Percentiles rank a stretch among this genome's conserved stretches.
These are phyloP conservation scores for Naganishia kalamii DNA, from an alignment of 768 basidiomycete species.

Conservation along the genomic window DNA sequence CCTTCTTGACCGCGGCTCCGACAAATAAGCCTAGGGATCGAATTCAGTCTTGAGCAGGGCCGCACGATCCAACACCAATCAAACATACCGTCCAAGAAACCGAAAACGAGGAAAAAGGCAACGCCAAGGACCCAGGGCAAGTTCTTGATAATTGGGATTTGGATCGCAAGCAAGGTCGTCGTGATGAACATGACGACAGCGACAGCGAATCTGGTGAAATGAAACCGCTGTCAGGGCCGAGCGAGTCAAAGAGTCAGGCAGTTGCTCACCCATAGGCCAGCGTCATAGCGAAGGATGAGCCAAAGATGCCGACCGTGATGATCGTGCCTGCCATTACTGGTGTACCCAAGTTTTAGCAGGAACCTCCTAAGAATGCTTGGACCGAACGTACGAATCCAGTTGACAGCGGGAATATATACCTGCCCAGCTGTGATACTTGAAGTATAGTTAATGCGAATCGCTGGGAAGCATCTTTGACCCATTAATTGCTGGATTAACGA, in stretches of 20 bases:
- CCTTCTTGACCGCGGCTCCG: conserved; percentile 52
- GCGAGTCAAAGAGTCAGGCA: neutral
- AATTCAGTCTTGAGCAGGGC: too few species aligned
- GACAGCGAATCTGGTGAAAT: conserved; percentile 49
- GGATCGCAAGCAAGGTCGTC: conserved; percentile 55
- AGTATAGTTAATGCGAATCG: conserved; percentile 57
- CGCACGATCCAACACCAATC: too few species aligned
- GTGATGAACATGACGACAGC: conserved; percentile 64
- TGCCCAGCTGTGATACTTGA: conserved; percentile 60
- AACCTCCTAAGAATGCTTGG: neutral
- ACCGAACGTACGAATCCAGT: conserved; percentile 51
- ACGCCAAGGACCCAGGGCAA: conserved; percentile 51
- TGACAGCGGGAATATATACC: conserved; percentile 61
- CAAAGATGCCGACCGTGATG: conserved; percentile 57
- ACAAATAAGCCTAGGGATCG: conserved; percentile 53
- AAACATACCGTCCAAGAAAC: conserved; percentile 57
- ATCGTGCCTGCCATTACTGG: conserved; percentile 54
- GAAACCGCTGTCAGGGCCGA: too few species aligned
- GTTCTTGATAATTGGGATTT: conserved; percentile 57
- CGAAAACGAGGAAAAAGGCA: conserved; percentile 54
- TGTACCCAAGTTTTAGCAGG: neutral
- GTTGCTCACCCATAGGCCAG: conserved; percentile 52
- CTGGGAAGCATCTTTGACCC: conserved; percentile 57
- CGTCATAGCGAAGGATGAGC: conserved; percentile 54
- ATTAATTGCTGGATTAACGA: conserved; percentile 58